A percentile compares a stretch with the other conserved stretches of the same genome.
These are phyloP conservation scores for Trametes pubescens DNA, from an alignment of 1,284 basidiomycete species.

Conservation along the genomic window DNA sequence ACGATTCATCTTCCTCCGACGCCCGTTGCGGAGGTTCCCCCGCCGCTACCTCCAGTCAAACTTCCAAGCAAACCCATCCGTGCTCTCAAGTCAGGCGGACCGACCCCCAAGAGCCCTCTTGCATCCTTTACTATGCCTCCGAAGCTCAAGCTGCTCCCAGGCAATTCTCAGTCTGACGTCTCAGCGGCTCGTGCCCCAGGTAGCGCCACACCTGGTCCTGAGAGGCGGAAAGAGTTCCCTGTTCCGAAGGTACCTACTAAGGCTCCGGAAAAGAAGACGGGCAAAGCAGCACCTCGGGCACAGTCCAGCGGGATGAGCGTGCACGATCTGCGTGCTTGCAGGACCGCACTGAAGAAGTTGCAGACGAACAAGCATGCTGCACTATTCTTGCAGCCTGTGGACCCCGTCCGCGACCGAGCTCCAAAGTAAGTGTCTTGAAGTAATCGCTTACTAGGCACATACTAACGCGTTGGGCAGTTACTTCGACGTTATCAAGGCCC, in stretches of 20 bases:
- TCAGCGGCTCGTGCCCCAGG: conserved; percentile 37
- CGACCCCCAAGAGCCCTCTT: conserved; percentile 53
- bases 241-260: conserved; percentile 46
- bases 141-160: conserved; percentile 62
- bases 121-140: conserved; percentile 53
- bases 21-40: conserved; percentile 68
- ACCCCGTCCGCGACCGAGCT: conserved; percentile 86
- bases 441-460: not conserved
- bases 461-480: conserved; percentile 62
- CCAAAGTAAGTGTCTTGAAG: conserved; percentile 67
- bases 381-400: conserved; percentile 89
- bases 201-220: conserved; percentile 22
- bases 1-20: conserved; percentile 87
- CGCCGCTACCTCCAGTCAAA: conserved; percentile 61
- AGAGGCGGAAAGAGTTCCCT: conserved; percentile 28
- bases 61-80: conserved; percentile 51
- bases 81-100: conserved; percentile 51
- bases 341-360: conserved; percentile 86
- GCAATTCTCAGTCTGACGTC: conserved; percentile 39
- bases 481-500: conserved; percentile 89
- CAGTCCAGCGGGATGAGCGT: conserved; percentile 85
- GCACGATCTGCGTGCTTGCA: conserved; percentile 83
- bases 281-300: conserved; percentile 67
- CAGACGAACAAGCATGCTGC: conserved; percentile 73
- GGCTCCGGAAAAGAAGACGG: conserved; percentile 44